Conservation (phyloP, 2,329 filamentous ascomycete species). For the Pseudogymnoascus sp. region DNA sequence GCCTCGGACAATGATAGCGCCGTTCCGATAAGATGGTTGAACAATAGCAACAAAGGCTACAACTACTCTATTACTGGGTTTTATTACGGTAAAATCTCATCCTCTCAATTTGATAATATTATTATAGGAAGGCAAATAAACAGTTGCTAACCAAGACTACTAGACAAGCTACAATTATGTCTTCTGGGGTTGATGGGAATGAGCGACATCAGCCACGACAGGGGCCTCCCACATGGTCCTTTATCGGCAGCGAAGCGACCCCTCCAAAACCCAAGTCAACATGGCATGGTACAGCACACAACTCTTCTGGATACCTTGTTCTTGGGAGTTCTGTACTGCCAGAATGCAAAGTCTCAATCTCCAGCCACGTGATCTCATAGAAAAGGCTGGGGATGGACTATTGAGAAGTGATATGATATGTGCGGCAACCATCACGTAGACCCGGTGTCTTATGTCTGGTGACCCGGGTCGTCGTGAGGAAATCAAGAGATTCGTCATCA, state of each 20-base stretch:
- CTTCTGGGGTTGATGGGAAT: not conserved
- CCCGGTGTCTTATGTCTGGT: not conserved
- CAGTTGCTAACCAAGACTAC: not conserved
- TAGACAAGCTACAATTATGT: not conserved
- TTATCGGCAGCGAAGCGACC: not conserved
- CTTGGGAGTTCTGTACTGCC: not conserved
- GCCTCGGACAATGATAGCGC: conserved; percentile 5
- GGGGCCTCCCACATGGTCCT: not conserved
- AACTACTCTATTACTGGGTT: not conserved
- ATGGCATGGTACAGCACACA: not conserved
- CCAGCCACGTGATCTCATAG: not conserved
- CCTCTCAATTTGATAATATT: not conserved
- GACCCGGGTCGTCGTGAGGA: not conserved
- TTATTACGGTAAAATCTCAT: not conserved
- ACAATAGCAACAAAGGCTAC: not conserved
- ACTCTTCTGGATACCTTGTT: not conserved
- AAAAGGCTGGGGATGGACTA: not conserved
- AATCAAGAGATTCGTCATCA: not conserved
- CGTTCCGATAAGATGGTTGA: not conserved
- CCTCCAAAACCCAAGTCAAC: not conserved
- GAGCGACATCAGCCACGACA: not conserved
- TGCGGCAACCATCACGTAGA: not conserved
- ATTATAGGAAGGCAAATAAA: not conserved
- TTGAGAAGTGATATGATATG: not conserved
- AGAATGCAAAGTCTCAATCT: not conserved